Conservation (phyloP, 768 basidiomycete genomes). For the Boletus rubroflammeus region DNA sequence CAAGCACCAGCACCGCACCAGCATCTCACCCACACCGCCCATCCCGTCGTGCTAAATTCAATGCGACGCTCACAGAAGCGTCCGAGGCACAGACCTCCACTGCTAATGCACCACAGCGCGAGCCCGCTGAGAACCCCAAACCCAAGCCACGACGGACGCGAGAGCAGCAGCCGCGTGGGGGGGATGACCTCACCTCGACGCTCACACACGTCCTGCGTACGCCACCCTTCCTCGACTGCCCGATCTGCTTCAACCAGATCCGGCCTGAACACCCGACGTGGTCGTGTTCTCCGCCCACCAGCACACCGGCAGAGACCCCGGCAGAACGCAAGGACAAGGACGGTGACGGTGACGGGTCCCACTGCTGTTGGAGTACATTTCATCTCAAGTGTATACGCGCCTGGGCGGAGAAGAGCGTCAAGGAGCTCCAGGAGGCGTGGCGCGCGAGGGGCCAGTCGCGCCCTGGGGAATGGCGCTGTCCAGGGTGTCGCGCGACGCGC, state of each 20-base stretch:
- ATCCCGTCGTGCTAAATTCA: constrained; percentile 37
- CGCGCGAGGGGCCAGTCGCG: constrained; percentile 63
- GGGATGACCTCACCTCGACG: constrained; percentile 71
- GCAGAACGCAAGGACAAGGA: constrained; percentile 11
- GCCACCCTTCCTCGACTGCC: constrained; percentile 73
- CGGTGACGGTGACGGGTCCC: constrained; percentile 29
- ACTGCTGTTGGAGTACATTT: constrained; percentile 88
- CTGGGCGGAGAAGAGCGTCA: constrained; percentile 84
- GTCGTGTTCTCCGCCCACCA: constrained; percentile 70
- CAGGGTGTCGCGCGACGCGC: constrained; percentile 86
- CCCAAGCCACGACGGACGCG: constrained; percentile 5
- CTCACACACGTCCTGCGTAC: constrained; percentile 64
- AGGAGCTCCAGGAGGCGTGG: constrained; percentile 71
- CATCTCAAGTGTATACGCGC: constrained; percentile 86
- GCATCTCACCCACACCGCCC: constrained; percentile 7
- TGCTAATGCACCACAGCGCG: neutral
- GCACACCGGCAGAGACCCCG: neutral
- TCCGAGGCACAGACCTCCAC: neutral
- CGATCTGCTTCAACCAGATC: constrained; percentile 80
- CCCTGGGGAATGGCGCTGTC: constrained; percentile 86
- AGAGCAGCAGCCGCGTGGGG: constrained; percentile 16
- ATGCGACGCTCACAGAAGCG: constrained; percentile 32
- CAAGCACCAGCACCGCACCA: neutral
- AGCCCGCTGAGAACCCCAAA: neutral
- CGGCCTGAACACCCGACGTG: constrained; percentile 78